Base-by-base conservation (phyloP, 2,329 filamentous ascomycete genomes). In the Cyphellophora europaea region DNA sequence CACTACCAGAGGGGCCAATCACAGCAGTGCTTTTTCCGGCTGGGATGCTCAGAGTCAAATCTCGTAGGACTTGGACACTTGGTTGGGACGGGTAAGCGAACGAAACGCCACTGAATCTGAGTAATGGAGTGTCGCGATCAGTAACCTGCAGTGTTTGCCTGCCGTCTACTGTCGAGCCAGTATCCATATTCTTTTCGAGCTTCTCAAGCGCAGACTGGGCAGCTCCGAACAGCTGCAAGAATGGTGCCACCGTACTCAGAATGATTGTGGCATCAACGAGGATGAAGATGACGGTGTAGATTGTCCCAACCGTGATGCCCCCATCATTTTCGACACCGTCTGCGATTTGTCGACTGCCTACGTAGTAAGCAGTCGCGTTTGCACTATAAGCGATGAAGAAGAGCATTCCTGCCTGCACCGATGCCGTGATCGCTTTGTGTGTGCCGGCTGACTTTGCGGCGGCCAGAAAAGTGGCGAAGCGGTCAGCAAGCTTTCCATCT, bases 151-250 rank as follows among this genome's bases (percentile, higher is more conserved):
- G 11, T 28, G 10, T 19, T 31, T 27, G 12, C 11, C 36, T 40
- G 11, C 33, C 37, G 35, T 73, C 65, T 32, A 74, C 73, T 19
- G 55, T 50, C 1, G 66, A 61, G 19, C 51, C 39, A 4, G 63
- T 62, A 11, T 76, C 65, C 32, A 82, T 77, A 29, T 78, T 75
- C 19, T 66, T 59, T 11, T 63, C 63, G 5, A 83, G 56, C 32
- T 76, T 74, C 37, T 69, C 56, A 45, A 72, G 82, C 1, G 77
- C 62, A n/a, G 61, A 62, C 8, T 64, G 55, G 3, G 66, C 69
- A 10, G 61, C 58, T 6, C 60, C 59, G 36, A 72, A 72, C 2
- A 70, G 45, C 23, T 68, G 69, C n/a, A 69, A 44, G 46, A 66
- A 61, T 5, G 65, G 64, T 5, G 63, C 63, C 19, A 66, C 57